phyloP scores from a whole-genome alignment of 2,329 filamentous ascomycete genomes.

The Lachnellula arida region DNA sequence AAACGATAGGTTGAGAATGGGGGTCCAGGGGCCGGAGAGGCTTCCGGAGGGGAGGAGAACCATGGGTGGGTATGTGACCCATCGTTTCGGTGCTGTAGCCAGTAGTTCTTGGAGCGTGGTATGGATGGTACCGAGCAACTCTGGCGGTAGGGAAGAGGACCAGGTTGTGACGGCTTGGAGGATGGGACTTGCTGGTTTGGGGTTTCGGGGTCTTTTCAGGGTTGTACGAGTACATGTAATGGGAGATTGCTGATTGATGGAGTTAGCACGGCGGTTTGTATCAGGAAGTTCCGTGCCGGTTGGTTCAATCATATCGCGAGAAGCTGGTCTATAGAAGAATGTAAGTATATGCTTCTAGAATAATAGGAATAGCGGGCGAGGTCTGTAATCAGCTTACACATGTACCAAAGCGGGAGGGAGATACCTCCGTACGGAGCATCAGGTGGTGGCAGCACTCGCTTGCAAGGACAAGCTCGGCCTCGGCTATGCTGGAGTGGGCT shows the following conservation, averaged over 20 bases:
- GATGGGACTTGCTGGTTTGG: conserved; percentile 36
- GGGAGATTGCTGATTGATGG: neutral
- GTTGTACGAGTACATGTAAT: too few relatives aligned
- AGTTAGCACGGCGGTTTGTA: neutral
- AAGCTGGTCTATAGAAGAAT: too few relatives aligned
- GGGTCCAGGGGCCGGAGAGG: conserved; percentile 41
- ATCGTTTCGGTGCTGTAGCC: conserved; percentile 45
- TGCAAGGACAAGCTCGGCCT: too few relatives aligned
- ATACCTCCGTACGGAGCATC: too few relatives aligned
- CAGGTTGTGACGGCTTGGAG: conserved; percentile 35
- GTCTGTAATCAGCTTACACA: too few relatives aligned
- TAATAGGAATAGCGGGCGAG: too few relatives aligned
- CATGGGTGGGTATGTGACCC: conserved; percentile 58
- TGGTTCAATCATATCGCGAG: neutral
- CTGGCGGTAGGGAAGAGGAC: conserved; percentile 29
- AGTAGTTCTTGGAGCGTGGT: conserved; percentile 14
- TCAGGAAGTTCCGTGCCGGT: neutral
- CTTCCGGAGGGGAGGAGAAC: conserved; percentile 55
- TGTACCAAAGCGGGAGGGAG: too few relatives aligned
- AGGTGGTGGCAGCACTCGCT: too few relatives aligned
- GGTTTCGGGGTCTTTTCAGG: conserved; percentile 20
- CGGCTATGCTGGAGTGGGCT: too few relatives aligned
- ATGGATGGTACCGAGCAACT: conserved; percentile 13
- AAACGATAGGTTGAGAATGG: conserved; percentile 6
- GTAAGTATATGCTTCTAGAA: too few relatives aligned